Conservation (phyloP, 441 rosid species). For the Metrosideros polymorpha region DNA sequence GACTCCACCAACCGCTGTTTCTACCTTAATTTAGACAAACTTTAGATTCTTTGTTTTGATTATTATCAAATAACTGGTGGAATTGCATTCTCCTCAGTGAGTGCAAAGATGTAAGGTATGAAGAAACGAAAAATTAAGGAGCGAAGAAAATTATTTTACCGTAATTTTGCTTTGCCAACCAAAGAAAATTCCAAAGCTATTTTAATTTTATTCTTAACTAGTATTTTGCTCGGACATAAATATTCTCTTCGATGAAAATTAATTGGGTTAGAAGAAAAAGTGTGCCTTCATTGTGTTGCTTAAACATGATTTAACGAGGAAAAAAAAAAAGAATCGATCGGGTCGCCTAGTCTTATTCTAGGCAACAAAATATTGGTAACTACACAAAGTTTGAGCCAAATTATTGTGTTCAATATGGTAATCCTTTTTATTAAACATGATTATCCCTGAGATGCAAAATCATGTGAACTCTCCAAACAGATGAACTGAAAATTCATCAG, state of each 20-base stretch:
- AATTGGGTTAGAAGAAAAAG: not conserved
- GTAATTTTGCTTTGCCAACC: too few relatives aligned
- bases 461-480: not conserved
- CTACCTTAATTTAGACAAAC: not conserved
- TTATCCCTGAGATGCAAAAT: not conserved
- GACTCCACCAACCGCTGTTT: not conserved
- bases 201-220: too few relatives aligned
- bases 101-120: too few relatives aligned
- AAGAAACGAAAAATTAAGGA: too few relatives aligned
- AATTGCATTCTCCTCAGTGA: too few relatives aligned
- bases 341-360: not conserved
- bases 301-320: not conserved
- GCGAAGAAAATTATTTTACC: too few relatives aligned
- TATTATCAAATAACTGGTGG: not conserved
- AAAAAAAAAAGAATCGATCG: not conserved
- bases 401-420: not conserved
- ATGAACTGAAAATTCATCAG: not conserved
- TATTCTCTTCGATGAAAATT: not conserved
- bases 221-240: not conserved
- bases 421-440: not conserved
- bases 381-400: not conserved
- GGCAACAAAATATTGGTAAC: not conserved
- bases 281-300: not conserved
- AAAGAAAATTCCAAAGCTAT: too few relatives aligned
- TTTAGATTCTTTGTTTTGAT: not conserved